Evolutionary conservation across 2,329 filamentous ascomycete genomes (phyloP).

Genomic region (Alternaria arborescens): DNA sequence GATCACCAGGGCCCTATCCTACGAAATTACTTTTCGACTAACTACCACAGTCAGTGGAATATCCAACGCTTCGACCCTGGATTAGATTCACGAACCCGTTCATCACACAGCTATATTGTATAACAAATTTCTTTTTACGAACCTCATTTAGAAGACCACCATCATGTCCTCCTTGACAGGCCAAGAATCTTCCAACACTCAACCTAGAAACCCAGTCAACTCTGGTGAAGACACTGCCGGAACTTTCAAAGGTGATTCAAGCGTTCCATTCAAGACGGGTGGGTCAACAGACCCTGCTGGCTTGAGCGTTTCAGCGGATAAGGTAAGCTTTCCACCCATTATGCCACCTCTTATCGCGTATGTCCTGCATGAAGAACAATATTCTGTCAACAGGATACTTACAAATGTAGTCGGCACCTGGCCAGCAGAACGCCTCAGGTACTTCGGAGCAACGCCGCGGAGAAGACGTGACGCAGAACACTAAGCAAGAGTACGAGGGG

Average conservation of each 20-base stretch:
- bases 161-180: slow-evolving; percentile 24
- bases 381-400: neutral
- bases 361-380: neutral
- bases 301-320: slow-evolving; percentile 14
- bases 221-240: slow-evolving; percentile 6
- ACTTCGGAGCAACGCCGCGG: slow-evolving; percentile 20
- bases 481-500: slow-evolving; percentile 10
- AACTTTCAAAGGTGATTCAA: slow-evolving; percentile 14
- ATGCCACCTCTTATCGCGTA: neutral
- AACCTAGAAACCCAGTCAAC: slow-evolving; percentile 23
- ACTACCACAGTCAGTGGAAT: neutral
- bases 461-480: slow-evolving; percentile 16
- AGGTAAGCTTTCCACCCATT: slow-evolving; percentile 5
- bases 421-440: slow-evolving; percentile 18
- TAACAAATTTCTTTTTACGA: neutral
- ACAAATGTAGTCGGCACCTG: neutral
- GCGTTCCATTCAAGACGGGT: slow-evolving; percentile 15
- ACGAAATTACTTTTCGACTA: neutral
- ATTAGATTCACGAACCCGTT: neutral
- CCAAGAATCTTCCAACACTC: slow-evolving; percentile 25
- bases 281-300: slow-evolving; percentile 5
- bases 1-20: neutral
- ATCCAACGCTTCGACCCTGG: neutral
- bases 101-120: neutral
- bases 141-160: neutral